phyloP scores from a whole-genome alignment of 208 protist species.

The Angomonas deanei region DNA sequence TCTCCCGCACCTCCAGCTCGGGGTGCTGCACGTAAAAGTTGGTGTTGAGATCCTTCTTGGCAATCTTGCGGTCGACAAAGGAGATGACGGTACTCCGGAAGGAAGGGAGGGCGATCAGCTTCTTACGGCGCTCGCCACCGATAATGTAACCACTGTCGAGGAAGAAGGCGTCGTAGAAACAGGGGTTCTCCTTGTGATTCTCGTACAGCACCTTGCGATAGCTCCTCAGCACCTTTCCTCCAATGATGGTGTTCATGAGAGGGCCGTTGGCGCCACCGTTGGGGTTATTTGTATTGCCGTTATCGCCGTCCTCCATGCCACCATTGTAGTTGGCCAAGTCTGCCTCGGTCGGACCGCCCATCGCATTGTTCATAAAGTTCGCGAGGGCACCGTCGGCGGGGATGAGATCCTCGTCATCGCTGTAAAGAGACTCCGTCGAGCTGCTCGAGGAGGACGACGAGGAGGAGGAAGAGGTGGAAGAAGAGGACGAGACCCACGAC shows the following conservation, averaged over 20 bases:
- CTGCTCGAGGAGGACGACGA: slow-evolving; percentile 9
- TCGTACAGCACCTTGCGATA: slow-evolving; percentile 57
- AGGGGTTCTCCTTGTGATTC: slow-evolving; percentile 42
- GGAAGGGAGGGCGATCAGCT: slow-evolving; percentile 66
- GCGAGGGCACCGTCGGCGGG: not conserved
- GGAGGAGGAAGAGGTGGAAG: not conserved
- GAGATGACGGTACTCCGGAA: slow-evolving; percentile 79
- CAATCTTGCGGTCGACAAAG: slow-evolving; percentile 74
- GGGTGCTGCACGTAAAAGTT: slow-evolving; percentile 86
- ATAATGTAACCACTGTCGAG: slow-evolving; percentile 82
- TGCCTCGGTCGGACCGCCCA: slow-evolving; percentile 18
- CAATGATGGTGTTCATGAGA: slow-evolving; percentile 1
- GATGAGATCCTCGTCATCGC: slow-evolving; percentile 1
- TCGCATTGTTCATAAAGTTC: slow-evolving; percentile 12
- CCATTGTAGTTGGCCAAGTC: slow-evolving; percentile 9
- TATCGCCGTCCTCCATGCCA: slow-evolving; percentile 2
- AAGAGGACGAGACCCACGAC: not conserved
- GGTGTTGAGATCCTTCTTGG: slow-evolving; percentile 85
- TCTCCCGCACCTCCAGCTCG: slow-evolving; percentile 72
- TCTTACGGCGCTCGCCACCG: slow-evolving; percentile 74
- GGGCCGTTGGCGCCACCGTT: not conserved
- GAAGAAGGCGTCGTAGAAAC: slow-evolving; percentile 74
- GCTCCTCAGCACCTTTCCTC: slow-evolving; percentile 47
- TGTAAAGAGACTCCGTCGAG: slow-evolving; percentile 11
- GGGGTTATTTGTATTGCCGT: too few relatives aligned